Evolutionary conservation across 164 flowering plant species (phyloP), one percentile per base, ranked within the genome.

Genomic region (Piper betle): DNA sequence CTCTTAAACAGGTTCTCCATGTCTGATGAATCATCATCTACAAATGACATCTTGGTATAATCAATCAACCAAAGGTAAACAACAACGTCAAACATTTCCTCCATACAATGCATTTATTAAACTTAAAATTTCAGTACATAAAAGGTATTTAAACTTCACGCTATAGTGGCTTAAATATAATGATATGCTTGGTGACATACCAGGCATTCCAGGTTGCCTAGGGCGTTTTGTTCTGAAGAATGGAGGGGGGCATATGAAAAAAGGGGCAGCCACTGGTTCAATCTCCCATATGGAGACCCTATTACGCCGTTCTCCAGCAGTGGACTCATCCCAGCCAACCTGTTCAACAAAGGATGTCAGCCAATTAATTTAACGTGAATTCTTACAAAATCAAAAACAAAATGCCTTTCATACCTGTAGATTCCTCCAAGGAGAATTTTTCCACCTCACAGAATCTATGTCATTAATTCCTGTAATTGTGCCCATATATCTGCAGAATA

Each of bases 271-370:
- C 56, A 94, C 96, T 19, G 99, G 99, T 72, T 94, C 99, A 68
- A 94, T 94, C 65, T 94, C 97, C 99, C 99, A 94, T 17, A 88
- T 69, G n/a, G 99, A 94, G 63, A 91, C 97, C 16, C 97, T 79
- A 43, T 76, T 87, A 18, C 89, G 91, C 75, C 82, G 81, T 74
- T 91, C 99, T 48, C 96, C 96, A 62, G 89, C 81, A 48, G 95
- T 83, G 58, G 97, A 88, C 67, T 94, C 99, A 77, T 94, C 99
- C 99, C 99, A 93, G 18, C 95, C 96, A 75, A 93, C 97, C 98
- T 92, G 69, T 53, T 48, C 63, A 58, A 12, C 6, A 18, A 54
- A 25, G 33, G 33, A 25, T 25, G 33, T 25, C 33, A 25, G 33
- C 33, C 57, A 54, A 25, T n/a, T 54, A 18, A 17, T 18, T 54